Percentiles rank a stretch among this genome's conserved stretches.
phyloP scores from a whole-genome alignment of 164 flowering plant species.

The Buxus sempervirens region DNA sequence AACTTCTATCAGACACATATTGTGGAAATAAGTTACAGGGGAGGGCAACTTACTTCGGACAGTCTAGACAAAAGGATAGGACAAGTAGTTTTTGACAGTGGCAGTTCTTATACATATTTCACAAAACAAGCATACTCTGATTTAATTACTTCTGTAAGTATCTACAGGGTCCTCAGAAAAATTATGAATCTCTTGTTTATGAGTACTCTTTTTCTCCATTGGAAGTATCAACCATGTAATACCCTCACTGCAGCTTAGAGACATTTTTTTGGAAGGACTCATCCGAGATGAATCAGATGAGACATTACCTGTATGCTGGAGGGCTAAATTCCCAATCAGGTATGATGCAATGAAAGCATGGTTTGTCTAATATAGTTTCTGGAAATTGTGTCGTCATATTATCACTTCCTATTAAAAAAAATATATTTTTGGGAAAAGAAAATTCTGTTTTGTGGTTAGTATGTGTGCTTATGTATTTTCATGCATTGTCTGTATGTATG shows the following conservation, averaged over 20 bases:
- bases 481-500: background rate
- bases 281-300: constrained; percentile 47
- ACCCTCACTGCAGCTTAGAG: constrained; percentile 44
- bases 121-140: constrained; percentile 55
- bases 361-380: too few species aligned
- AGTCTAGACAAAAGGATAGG: constrained; percentile 18
- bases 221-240: background rate
- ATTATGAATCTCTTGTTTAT: constrained; percentile 3
- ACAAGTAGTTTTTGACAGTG: constrained; percentile 58
- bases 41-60: constrained; percentile 32
- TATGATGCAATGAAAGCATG: constrained; percentile 11
- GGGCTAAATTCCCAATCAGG: constrained; percentile 54
- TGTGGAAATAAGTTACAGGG: constrained; percentile 44
- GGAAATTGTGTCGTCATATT: too few species aligned
- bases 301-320: constrained; percentile 76
- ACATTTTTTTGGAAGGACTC: constrained; percentile 31
- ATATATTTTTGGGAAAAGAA: too few species aligned
- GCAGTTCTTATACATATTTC: constrained; percentile 80
- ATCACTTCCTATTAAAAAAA: too few species aligned
- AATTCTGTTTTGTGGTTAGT: too few species aligned
- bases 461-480: too few species aligned
- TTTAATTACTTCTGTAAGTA: constrained; percentile 54
- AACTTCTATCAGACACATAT: constrained; percentile 44
- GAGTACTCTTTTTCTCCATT: background rate
- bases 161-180: background rate